A percentile compares a stretch with the other conserved stretches of the same genome.
phyloP scores from a whole-genome alignment of 2,329 filamentous ascomycete species.

The Bipolaris cookei region DNA sequence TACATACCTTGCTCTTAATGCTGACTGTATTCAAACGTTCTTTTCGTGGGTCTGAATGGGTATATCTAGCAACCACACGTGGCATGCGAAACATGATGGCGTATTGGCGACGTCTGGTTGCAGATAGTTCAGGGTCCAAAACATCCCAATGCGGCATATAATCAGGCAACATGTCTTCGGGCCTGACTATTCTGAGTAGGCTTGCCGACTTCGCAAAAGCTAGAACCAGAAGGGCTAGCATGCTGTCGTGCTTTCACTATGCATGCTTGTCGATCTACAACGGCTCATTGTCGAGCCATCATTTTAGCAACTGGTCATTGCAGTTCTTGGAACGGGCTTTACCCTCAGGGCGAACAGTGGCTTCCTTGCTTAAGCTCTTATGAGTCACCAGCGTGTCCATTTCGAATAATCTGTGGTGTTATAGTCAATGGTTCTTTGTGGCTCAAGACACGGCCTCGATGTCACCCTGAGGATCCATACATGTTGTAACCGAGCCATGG shows the following conservation, averaged over 20 bases:
- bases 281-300: background rate
- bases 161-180: background rate
- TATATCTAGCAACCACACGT: conserved; percentile 2
- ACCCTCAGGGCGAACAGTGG: background rate
- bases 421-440: background rate
- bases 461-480: no score
- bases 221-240: background rate
- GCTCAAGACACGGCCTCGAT: no score
- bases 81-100: conserved; percentile 3
- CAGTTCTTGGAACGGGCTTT: background rate
- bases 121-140: background rate
- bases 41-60: background rate
- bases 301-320: background rate
- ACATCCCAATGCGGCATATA: conserved; percentile 4
- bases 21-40: background rate
- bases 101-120: background rate
- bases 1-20: background rate
- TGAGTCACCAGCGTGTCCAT: no score
- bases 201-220: background rate
- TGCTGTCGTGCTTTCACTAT: background rate
- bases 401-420: background rate
- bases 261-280: conserved; percentile 3
- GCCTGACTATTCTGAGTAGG: background rate
- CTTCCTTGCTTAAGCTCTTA: background rate
- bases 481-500: no score